These are phyloP conservation scores for Saturnispora saitoi DNA, from an alignment of 805 yeast species.

Conservation along the genomic window DNA sequence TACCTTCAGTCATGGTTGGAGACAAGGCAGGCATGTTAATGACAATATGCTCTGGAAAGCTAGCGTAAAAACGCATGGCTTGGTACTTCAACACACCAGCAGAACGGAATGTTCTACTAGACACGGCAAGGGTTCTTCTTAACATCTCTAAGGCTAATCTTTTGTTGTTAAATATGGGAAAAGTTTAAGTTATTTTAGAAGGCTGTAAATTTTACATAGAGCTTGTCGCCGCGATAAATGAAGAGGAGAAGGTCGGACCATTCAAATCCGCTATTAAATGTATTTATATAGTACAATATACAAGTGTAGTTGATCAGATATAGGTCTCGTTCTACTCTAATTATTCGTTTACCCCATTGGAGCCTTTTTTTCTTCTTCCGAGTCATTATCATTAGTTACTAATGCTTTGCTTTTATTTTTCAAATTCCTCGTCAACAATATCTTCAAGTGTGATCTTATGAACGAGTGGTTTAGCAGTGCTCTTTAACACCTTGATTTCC, in stretches of 20 bases:
- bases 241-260: constrained; percentile 2
- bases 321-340: too few relatives aligned
- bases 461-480: constrained; percentile 7
- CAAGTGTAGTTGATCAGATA: not conserved
- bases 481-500: constrained; percentile 44
- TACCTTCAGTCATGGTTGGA: constrained; percentile 99
- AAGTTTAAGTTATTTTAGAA: not conserved
- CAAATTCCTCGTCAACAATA: constrained; percentile 26
- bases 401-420: constrained; percentile 3
- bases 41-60: constrained; percentile 54
- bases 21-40: constrained; percentile 98
- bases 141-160: not conserved
- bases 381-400: not conserved
- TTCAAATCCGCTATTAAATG: not conserved
- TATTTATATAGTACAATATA: not conserved
- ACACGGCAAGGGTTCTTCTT: not conserved
- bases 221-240: not conserved
- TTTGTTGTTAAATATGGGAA: not conserved
- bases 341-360: not conserved
- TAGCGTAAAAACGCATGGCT: constrained; percentile 16
- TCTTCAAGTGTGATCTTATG: constrained; percentile 21
- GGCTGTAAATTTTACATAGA: not conserved
- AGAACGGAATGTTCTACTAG: not conserved
- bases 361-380: not conserved
- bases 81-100: not conserved